phyloP scores from a whole-genome alignment of 305 asterid genomes.

The Caryopteris hybrid region DNA sequence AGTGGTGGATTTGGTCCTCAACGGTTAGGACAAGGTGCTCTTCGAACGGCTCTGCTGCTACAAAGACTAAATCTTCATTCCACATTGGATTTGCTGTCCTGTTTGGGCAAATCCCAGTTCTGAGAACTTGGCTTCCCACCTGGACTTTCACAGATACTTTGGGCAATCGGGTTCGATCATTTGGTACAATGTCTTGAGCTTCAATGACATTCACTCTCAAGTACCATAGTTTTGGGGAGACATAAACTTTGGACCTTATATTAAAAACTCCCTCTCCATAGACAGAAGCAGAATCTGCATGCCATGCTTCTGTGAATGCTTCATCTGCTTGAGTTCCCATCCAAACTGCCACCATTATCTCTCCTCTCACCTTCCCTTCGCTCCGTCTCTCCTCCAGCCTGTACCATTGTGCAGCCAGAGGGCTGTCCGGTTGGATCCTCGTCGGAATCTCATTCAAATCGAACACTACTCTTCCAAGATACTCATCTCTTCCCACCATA shows the following conservation, averaged over 20 bases:
- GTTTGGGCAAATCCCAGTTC: constrained; percentile 32
- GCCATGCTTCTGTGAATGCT: constrained; percentile 63
- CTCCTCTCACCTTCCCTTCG: constrained; percentile 46
- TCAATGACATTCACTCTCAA: constrained; percentile 69
- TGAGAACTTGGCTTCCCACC: constrained; percentile 51
- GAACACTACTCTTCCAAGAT: constrained; percentile 44
- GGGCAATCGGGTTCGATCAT: constrained; percentile 42
- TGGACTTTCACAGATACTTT: constrained; percentile 51
- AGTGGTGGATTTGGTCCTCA: constrained; percentile 53
- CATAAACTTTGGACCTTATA: constrained; percentile 64
- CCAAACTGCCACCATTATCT: constrained; percentile 74
- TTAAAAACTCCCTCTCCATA: constrained; percentile 55
- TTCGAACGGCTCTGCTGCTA: constrained; percentile 68
- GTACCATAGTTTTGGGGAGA: constrained; percentile 77
- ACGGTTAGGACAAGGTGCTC: constrained; percentile 51
- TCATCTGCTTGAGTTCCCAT: constrained; percentile 82
- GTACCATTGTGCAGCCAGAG: constrained; percentile 69
- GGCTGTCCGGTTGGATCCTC: constrained; percentile 71
- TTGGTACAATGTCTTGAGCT: constrained; percentile 57
- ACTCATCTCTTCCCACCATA: constrained; percentile 49
- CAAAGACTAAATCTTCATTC: constrained; percentile 75
- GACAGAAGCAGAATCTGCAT: constrained; percentile 51
- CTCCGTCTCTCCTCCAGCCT: constrained; percentile 50
- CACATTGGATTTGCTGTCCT: constrained; percentile 52
- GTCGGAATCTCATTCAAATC: constrained; percentile 70